Evolutionary conservation across 441 rosid species (phyloP).

Genomic region (Hypseocharis bilobata): DNA sequence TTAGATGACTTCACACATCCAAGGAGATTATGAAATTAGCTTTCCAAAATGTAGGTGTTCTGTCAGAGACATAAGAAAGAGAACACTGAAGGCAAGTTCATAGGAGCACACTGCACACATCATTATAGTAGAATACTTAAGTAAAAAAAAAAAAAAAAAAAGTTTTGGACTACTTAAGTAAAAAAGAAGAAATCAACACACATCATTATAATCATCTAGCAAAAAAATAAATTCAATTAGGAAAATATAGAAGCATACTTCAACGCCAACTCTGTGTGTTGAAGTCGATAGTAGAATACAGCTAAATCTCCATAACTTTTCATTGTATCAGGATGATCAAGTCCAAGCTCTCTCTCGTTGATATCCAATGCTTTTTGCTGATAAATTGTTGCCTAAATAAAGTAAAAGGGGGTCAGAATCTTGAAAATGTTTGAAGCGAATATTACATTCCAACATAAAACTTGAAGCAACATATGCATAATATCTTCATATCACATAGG

Average conservation of each 20-base stretch:
- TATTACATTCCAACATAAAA: no score
- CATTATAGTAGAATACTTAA: no score
- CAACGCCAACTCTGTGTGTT: constrained; percentile 73
- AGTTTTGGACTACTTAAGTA: background rate
- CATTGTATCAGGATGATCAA: constrained; percentile 83
- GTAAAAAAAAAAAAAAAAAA: no score
- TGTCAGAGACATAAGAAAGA: no score
- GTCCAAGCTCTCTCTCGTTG: constrained; percentile 81
- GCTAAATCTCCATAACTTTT: constrained; percentile 79
- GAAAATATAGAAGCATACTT: constrained; percentile 47
- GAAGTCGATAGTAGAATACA: constrained; percentile 77
- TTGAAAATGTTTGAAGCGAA: constrained; percentile 17
- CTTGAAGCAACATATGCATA: no score
- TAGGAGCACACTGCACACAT: no score
- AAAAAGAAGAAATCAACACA: constrained; percentile 2
- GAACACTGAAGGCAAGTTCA: no score
- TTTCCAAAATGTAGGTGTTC: background rate
- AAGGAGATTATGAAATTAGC: background rate
- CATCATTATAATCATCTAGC: background rate
- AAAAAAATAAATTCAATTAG: constrained; percentile 7
- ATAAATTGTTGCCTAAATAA: constrained; percentile 65
- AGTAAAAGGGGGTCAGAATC: constrained; percentile 28
- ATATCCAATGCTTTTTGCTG: constrained; percentile 76
- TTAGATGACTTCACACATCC: constrained; percentile 1
- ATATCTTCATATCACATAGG: no score